These are phyloP conservation scores for Aspergillus sp. DNA, from an alignment of 2,329 filamentous ascomycete species.

Conservation along the genomic window DNA sequence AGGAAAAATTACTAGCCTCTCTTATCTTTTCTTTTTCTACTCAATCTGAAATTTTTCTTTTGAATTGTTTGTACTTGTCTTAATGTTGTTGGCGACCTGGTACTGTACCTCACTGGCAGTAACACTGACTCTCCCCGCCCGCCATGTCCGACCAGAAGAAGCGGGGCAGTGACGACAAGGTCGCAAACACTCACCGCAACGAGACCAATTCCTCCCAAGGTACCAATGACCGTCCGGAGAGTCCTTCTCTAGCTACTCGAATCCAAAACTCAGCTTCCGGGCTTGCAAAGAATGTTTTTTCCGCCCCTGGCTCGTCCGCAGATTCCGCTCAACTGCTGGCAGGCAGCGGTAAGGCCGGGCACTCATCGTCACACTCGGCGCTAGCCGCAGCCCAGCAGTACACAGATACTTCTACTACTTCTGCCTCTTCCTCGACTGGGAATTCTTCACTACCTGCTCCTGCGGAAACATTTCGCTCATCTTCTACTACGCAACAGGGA, in stretches of 20 bases:
- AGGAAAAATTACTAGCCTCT: neutral
- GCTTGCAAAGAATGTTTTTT: conserved; percentile 37
- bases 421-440: conserved; percentile 14
- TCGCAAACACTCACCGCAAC: conserved; percentile 12
- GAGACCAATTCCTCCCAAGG: conserved; percentile 7
- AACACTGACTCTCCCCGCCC: conserved; percentile 10
- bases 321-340: conserved; percentile 26
- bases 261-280: conserved; percentile 39
- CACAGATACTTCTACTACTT: conserved; percentile 9
- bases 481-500: conserved; percentile 13
- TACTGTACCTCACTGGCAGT: conserved; percentile 1
- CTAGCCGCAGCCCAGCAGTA: conserved; percentile 23
- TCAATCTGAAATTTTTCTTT: neutral
- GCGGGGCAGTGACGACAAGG: conserved; percentile 23
- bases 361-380: conserved; percentile 19
- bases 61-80: neutral
- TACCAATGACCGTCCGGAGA: conserved; percentile 15
- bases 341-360: conserved; percentile 25
- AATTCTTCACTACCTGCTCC: neutral
- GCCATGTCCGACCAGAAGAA: conserved; percentile 24
- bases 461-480: conserved; percentile 28
- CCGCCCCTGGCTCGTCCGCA: conserved; percentile 19
- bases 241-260: conserved; percentile 27
- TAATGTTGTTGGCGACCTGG: neutral
- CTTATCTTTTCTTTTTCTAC: neutral